These are phyloP conservation scores for Teratosphaeriaceae sp. DNA, from an alignment of 2,329 filamentous ascomycete species.

Conservation along the genomic window DNA sequence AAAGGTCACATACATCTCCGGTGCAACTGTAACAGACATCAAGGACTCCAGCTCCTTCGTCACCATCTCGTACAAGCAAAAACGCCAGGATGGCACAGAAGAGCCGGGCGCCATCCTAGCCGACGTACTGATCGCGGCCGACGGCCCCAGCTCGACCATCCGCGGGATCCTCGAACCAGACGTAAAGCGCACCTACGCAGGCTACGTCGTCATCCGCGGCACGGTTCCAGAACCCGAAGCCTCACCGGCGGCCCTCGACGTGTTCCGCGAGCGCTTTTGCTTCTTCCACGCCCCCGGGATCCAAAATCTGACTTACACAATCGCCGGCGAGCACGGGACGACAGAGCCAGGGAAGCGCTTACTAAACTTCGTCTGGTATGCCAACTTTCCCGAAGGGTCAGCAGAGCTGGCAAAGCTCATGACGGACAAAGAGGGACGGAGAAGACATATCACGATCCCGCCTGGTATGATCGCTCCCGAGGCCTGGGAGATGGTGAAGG, in stretches of 20 bases:
- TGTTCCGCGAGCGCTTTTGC: conserved; percentile 35
- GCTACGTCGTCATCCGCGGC: conserved; percentile 29
- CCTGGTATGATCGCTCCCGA: conserved; percentile 33
- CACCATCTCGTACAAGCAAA: conserved; percentile 20
- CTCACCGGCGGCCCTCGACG: conserved; percentile 25
- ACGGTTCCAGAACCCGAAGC: conserved; percentile 29
- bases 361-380: conserved; percentile 44
- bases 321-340: conserved; percentile 36
- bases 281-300: conserved; percentile 31
- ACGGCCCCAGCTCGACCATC: conserved; percentile 33
- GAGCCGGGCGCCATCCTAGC: conserved; percentile 14
- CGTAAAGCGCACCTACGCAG: conserved; percentile 27
- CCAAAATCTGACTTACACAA: conserved; percentile 37
- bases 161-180: conserved; percentile 23
- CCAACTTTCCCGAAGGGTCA: conserved; percentile 32
- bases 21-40: conserved; percentile 24
- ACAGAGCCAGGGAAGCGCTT: conserved; percentile 35
- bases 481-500: conserved; percentile 35
- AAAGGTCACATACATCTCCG: conserved; percentile 24
- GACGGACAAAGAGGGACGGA: conserved; percentile 37
- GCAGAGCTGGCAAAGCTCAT: conserved; percentile 35
- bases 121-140: conserved; percentile 39
- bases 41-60: conserved; percentile 22
- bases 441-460: conserved; percentile 38
- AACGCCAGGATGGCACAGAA: conserved; percentile 17